Base-by-base conservation (phyloP, 306 rosid genomes). In the Cyamopsis tetragonoloba region DNA sequence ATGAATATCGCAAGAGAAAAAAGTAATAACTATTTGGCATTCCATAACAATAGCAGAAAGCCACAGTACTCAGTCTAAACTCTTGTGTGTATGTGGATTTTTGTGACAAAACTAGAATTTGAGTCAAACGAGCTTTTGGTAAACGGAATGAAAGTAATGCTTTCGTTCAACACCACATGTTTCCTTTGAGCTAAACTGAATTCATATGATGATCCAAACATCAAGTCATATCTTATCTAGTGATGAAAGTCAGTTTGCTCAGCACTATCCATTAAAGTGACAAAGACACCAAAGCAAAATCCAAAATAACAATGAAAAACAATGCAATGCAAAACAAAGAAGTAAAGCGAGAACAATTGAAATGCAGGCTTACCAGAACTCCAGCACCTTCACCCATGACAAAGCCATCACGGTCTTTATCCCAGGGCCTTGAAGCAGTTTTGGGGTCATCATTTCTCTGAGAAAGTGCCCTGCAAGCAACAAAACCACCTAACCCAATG, bases 391-490 rank as follows among this genome's bases (percentile, higher is more conserved):
- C 99, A 13, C 99, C 97, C 97, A 90, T 90, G 43, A 95, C 99
- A 88, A 95, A 95, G 46, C 99, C 99, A 77, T 95, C 97, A 38
- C 99, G 85, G 9, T 75, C 99, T 73, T 51, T 85, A 74, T 95
- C 99, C 99, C 99, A 95, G n/a, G 99, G 99, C 83, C 99, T 86
- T 0, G 99, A 95, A 77, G 99, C 99, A 71, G 99, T 95, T 86
- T 82, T 77, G 6, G 97, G 99, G 58, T 95, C 97, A 77, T 95
- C 95, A 24, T 95, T 95, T 73, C 99, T 85, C 83, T 90, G 97
- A 62, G 97, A 95, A 26, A 95, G 78, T 6, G 99, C 99, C 79
- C 99, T 80, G 86, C 96, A 90, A 38, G 97, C 99, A 74, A 90
- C 92, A 75, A 95, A 90, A 30, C 97, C 99, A 5, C 99, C 99